Base-by-base conservation (phyloP, 345 rosid genomes). In the Reutealis trisperma region DNA sequence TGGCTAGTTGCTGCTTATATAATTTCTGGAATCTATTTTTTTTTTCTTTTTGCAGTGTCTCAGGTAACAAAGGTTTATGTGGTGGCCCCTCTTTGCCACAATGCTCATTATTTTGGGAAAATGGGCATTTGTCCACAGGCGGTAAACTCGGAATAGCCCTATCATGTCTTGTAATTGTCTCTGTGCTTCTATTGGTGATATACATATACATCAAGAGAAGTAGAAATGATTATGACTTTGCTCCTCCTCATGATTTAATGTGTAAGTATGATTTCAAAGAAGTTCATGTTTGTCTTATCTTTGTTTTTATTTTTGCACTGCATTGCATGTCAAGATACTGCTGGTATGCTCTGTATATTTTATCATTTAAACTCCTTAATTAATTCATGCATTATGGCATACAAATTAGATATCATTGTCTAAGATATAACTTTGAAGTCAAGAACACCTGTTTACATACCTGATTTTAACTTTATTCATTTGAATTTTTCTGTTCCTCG, bases 21-120 rank as follows among this genome's bases (percentile, higher is more conserved):
- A 49, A 67, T 41, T 63, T 63, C 62, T 37, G 49, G 57, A 60
- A 52, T 49, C 41, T 37, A 54, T 10, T 42, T 44, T 1, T 57
- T 63, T 55, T 71, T 52, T 67, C 66, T 8, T 72, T 41, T 75
- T 83, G 6, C 95, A 96, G 99, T 84, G 91, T 96, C 67, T 87
- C 98, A 25, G 96, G 90, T 67, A 96, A 96, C 88, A 96, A 94
- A 85, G 97, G 90, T 44, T 81, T 96, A 85, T 96, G 99, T 32
- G 98, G 99, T 6, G 93, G 86, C 63, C 91, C 97, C 49, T 63
- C 97, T 63, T 81, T 94, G 82, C 92, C 94, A 0, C 66, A 84
- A 1, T 96, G 99, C 79, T 93, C 97, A 57, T 22, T 89, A 11
- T 69, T 96, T 67, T 96, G 99, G 99, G 90, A 91, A 75, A 86